These are phyloP conservation scores for Sparassis latifolia DNA, from an alignment of 1,284 basidiomycete genomes.

Conservation along the genomic window DNA sequence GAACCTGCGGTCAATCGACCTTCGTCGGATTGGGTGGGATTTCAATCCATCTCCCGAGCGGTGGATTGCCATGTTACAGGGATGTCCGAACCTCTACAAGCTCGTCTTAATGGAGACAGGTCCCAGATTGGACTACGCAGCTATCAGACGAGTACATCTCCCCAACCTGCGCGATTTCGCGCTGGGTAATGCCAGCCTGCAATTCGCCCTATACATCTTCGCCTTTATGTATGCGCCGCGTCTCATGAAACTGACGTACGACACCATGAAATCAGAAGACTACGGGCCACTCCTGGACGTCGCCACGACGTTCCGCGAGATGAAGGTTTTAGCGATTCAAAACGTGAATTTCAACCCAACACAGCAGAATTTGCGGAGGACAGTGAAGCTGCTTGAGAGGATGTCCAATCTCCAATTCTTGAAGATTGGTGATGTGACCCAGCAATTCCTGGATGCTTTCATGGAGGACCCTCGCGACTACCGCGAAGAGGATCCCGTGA, in stretches of 20 bases:
- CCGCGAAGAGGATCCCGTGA: conserved; percentile 4
- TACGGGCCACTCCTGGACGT: conserved; percentile 37
- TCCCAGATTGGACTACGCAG: conserved; percentile 29
- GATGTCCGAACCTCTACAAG: conserved; percentile 42
- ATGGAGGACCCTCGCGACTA: conserved; percentile 26
- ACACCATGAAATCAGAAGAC: conserved; percentile 42
- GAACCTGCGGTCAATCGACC: conserved; percentile 52
- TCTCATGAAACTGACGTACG: conserved; percentile 46
- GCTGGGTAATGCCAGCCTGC: conserved; percentile 43
- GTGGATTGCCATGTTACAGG: conserved; percentile 45
- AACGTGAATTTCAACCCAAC: no score
- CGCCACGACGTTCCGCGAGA: conserved; percentile 29
- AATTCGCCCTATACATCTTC: conserved; percentile 39
- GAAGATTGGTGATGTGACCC: conserved; percentile 35
- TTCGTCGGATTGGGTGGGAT: conserved; percentile 48
- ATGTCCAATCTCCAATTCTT: conserved; percentile 48
- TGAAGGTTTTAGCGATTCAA: conserved; percentile 21
- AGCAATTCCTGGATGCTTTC: conserved; percentile 38
- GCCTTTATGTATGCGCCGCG: conserved; percentile 44
- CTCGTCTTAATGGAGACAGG: conserved; percentile 55
- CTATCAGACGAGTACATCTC: conserved; percentile 29
- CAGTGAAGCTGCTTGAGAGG: conserved; percentile 44
- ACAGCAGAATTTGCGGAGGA: conserved; percentile 15
- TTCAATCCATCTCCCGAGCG: conserved; percentile 37
- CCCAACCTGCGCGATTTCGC: conserved; percentile 41